Base-by-base conservation (phyloP, 2,329 filamentous ascomycete species). In the Exophiala mesophila region DNA sequence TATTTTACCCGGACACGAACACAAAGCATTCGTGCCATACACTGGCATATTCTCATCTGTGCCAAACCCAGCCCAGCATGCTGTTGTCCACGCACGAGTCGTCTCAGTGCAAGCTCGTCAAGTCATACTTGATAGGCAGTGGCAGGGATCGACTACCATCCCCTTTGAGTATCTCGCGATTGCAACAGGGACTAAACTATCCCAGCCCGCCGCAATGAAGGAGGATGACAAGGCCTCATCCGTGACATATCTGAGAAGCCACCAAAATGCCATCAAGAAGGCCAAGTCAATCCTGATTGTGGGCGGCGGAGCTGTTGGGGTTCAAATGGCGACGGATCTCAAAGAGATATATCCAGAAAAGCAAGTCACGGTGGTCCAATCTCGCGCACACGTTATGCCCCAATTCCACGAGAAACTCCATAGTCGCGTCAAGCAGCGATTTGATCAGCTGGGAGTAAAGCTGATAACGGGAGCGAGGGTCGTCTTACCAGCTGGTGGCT, bases 21-120 rank as follows among this genome's bases (percentile, higher is more conserved):
- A 75, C 45, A 75, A 75, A 53, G 76, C 76, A 0, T 81, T 82
- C 47, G 74, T 82, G 28, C 78, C 78, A 0, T 82, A 65, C 47
- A 59, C 41, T 16, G 54, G 53, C 2, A 45, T 64, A 9, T 65
- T 63, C 39, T 47, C 56, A 2, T 48, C 46, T 5, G 19, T 38
- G 24, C 55, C 55, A 5, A 65, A 80, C 44, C 67, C 66, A 0
- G 61, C 62, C 3, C 64, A 68, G 28, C 52, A 75, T 3, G 58
- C 57, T 1, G 53, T 52, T 1, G 63, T 59, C 3, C 61, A 65
- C 0, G 49, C 58, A 13, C 66, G 64, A 0, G 59, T 63, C 1
- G 59, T 61, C 30, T 24, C 46, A 19, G 70, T 68, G 62, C 56
- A 76, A 1, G 60, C 63, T 36, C 72, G 66, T 33, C 62, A 64